These are phyloP conservation scores for Cryptococcus neoformans DNA, from an alignment of 1,284 basidiomycete species.

Conservation along the genomic window DNA sequence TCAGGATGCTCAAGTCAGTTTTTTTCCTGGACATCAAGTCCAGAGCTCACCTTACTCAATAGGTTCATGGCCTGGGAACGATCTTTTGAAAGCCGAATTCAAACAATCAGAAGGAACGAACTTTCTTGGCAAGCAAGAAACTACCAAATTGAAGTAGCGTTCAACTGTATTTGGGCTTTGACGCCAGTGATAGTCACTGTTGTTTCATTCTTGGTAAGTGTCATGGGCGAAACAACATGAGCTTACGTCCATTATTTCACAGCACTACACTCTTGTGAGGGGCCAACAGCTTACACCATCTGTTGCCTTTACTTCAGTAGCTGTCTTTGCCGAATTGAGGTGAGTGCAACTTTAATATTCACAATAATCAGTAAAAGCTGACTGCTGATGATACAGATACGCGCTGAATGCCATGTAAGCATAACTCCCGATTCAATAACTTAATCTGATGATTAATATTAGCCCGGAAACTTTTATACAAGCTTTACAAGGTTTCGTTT, in stretches of 20 bases:
- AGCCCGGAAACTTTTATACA: conserved; percentile 82
- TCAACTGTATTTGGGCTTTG: conserved; percentile 68
- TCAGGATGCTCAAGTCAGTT: conserved; percentile 84
- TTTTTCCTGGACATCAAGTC: not conserved
- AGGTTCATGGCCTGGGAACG: conserved; percentile 92
- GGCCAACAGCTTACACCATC: conserved; percentile 71
- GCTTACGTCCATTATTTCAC: conserved; percentile 37
- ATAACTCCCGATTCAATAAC: not conserved
- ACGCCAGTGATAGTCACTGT: conserved; percentile 50
- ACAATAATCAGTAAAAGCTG: not conserved
- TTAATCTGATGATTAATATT: not conserved
- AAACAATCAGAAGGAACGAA: conserved; percentile 72
- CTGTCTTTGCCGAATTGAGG: conserved; percentile 80
- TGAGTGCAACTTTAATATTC: not conserved
- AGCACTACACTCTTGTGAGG: conserved; percentile 63
- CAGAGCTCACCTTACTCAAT: not conserved
- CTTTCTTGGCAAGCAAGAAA: conserved; percentile 78
- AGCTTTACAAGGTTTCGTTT: conserved; percentile 75
- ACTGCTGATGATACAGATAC: conserved; percentile 23
- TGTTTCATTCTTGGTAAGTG: conserved; percentile 42
- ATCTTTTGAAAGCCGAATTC: conserved; percentile 73
- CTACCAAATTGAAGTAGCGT: conserved; percentile 78
- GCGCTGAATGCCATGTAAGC: conserved; percentile 59
- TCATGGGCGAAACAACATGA: not conserved
- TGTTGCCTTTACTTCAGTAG: conserved; percentile 68